Conservation (phyloP, 2,329 filamentous ascomycete genomes). For the Teratosphaeria zuluensis region DNA sequence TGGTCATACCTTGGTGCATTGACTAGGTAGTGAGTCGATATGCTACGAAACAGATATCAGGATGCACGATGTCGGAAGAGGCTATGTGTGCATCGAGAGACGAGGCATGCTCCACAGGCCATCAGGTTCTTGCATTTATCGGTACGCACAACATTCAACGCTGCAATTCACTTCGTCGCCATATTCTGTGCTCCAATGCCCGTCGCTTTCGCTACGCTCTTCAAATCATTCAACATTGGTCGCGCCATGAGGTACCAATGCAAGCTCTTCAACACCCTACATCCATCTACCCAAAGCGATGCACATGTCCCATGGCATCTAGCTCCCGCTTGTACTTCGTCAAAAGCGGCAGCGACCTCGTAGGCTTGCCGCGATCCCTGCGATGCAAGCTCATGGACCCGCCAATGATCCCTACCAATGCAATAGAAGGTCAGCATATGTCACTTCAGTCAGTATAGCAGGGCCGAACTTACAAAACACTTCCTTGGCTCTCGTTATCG, state of each 20-base stretch:
- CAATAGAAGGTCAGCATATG: not conserved
- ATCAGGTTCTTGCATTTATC: no score
- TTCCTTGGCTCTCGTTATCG: slow-evolving; percentile 13
- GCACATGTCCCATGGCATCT: not conserved
- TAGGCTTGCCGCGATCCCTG: not conserved
- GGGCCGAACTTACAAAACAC: slow-evolving; percentile 9
- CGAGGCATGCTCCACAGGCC: no score
- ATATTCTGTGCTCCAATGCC: not conserved
- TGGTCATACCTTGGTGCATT: no score
- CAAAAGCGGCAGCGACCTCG: not conserved
- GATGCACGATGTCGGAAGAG: no score
- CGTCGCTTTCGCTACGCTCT: not conserved
- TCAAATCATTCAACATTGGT: not conserved
- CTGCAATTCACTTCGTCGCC: not conserved
- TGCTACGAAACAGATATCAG: no score
- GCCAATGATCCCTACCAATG: not conserved
- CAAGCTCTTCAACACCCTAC: not conserved
- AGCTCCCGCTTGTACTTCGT: slow-evolving; percentile 3
- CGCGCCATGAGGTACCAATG: not conserved
- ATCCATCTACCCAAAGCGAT: not conserved
- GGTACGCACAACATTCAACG: not conserved
- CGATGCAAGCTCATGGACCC: not conserved
- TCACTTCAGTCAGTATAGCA: not conserved
- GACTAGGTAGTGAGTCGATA: no score
- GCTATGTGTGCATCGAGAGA: no score